These are phyloP conservation scores for Russula compacta DNA, from an alignment of 768 basidiomycete species.

Conservation along the genomic window DNA sequence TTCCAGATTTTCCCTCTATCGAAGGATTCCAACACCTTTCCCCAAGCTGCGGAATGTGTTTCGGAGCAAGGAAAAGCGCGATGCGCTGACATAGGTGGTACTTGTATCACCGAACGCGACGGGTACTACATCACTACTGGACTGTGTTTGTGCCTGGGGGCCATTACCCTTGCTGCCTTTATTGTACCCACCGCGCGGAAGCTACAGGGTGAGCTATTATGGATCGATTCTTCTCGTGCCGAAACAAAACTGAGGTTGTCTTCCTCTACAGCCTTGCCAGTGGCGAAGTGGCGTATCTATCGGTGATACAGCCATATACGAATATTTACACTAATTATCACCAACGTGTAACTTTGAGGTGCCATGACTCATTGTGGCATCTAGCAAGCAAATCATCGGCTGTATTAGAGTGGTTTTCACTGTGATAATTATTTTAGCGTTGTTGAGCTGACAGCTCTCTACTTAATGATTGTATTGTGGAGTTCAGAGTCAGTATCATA, in stretches of 20 bases:
- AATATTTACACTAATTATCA: neutral
- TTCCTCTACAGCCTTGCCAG: constrained; percentile 46
- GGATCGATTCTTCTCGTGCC: neutral
- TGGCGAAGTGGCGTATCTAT: constrained; percentile 64
- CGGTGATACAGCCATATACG: constrained; percentile 25
- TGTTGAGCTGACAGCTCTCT: too few relatives aligned
- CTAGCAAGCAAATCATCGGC: neutral
- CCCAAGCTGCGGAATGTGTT: constrained; percentile 74
- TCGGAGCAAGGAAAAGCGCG: constrained; percentile 81
- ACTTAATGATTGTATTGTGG: too few relatives aligned
- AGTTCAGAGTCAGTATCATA: too few relatives aligned
- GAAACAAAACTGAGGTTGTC: neutral
- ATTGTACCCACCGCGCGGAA: constrained; percentile 77
- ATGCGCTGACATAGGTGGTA: constrained; percentile 68
- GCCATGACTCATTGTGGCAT: neutral
- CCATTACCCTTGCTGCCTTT: constrained; percentile 60
- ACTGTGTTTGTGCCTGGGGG: constrained; percentile 74
- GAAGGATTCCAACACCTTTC: neutral
- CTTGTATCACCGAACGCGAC: constrained; percentile 77
- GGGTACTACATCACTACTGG: constrained; percentile 84
- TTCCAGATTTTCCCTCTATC: neutral
- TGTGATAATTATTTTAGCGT: too few relatives aligned
- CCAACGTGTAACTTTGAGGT: neutral
- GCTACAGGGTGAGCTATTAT: constrained; percentile 62
- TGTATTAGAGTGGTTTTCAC: neutral